Conservation (phyloP, 148 eudicot species). For the Beta vulgaris region DNA sequence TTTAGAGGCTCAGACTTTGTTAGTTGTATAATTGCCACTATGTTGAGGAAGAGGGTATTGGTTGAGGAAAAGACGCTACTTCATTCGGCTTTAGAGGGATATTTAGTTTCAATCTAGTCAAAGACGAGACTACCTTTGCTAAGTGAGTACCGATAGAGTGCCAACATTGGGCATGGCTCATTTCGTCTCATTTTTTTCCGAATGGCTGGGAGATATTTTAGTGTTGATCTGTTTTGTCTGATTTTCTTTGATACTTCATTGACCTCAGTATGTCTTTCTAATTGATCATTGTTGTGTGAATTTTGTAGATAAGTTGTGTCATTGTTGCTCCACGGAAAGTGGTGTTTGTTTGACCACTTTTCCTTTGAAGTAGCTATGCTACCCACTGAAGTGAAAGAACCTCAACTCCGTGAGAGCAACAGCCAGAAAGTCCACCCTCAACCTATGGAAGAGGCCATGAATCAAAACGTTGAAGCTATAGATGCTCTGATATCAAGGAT, state of each 20-base stretch:
- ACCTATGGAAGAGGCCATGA: constrained; percentile 86
- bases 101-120: not conserved
- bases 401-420: constrained; percentile 83
- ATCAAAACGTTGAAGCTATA: constrained; percentile 78
- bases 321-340: constrained; percentile 25
- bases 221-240: not conserved
- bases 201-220: not conserved
- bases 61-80: not conserved
- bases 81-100: not conserved
- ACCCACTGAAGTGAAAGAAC: constrained; percentile 74
- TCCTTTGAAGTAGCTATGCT: constrained; percentile 71
- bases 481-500: constrained; percentile 72
- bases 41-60: not conserved
- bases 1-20: not conserved
- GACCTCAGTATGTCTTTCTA: not conserved
- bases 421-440: constrained; percentile 98
- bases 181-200: too few relatives aligned
- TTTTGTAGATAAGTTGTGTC: constrained; percentile 31
- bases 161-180: not conserved
- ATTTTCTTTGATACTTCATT: not conserved
- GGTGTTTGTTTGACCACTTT: constrained; percentile 27
- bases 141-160: not conserved
- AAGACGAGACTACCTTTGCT: not conserved
- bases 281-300: not conserved
- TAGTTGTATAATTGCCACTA: not conserved